These are phyloP conservation scores for Penicillium chermesinum DNA, from an alignment of 495 filamentous ascomycete genomes.

Conservation along the genomic window DNA sequence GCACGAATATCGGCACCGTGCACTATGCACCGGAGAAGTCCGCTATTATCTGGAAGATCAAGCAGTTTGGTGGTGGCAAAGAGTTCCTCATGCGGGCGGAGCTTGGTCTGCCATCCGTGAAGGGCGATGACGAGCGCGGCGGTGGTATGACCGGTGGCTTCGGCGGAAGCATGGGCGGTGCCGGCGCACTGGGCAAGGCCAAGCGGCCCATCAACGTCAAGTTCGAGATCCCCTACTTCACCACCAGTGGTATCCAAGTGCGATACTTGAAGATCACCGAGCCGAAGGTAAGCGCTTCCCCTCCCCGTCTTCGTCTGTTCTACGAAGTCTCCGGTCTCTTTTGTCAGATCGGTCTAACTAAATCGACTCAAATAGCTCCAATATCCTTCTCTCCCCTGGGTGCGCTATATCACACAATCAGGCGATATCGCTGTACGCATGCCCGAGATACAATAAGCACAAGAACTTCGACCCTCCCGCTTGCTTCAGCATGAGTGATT, in stretches of 20 bases:
- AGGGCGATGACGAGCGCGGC: constrained; percentile 92
- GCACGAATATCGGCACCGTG: constrained; percentile 96
- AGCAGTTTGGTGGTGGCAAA: constrained; percentile 97
- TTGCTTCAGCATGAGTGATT: constrained; percentile 15
- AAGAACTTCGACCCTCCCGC: background rate
- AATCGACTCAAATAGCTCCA: constrained; percentile 59
- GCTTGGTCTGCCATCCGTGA: constrained; percentile 86
- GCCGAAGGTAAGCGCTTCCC: constrained; percentile 95
- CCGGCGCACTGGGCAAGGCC: constrained; percentile 63
- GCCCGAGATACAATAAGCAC: constrained; percentile 70
- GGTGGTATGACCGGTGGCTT: constrained; percentile 96
- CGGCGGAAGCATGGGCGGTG: constrained; percentile 85
- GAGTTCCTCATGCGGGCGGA: constrained; percentile 99
- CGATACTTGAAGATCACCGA: constrained; percentile 99
- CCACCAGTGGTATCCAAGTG: constrained; percentile 96
- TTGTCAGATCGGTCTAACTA: background rate
- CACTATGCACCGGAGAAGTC: constrained; percentile 98
- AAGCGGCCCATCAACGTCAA: constrained; percentile 98
- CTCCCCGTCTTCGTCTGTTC: too few relatives aligned
- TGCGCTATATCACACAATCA: constrained; percentile 95
- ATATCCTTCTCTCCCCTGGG: constrained; percentile 98
- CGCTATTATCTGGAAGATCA: constrained; percentile 99
- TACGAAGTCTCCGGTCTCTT: too few relatives aligned
- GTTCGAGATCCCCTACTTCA: constrained; percentile 99
- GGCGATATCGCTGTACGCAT: constrained; percentile 92